phyloP scores from a whole-genome alignment of 78 protist genomes.

The Protostelium mycophagum region DNA sequence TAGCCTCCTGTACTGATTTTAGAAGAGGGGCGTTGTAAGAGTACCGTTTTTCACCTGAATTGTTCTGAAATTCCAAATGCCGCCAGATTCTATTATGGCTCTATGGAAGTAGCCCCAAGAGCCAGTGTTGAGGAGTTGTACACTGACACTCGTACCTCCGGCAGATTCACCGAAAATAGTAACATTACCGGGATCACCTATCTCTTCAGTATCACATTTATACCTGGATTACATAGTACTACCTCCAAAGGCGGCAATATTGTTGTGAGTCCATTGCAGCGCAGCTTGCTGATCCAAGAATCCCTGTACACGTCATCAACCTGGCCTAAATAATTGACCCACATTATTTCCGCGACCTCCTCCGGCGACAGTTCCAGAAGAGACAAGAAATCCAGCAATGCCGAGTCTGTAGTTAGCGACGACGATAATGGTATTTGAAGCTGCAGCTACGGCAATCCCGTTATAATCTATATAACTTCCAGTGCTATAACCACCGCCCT shows the following conservation, averaged over 20 bases:
- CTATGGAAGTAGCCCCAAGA: constrained; percentile 30
- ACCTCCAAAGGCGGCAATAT: too few relatives aligned
- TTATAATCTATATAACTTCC: too few relatives aligned
- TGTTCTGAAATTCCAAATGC: too few relatives aligned
- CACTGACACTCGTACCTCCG: constrained; percentile 61
- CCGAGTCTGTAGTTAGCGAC: constrained; percentile 61
- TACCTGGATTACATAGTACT: constrained; percentile 54
- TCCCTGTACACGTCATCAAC: too few relatives aligned
- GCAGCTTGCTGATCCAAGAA: constrained; percentile 73
- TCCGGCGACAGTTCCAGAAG: constrained; percentile 39
- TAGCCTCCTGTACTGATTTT: too few relatives aligned
- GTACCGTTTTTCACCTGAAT: too few relatives aligned
- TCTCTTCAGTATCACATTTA: constrained; percentile 2
- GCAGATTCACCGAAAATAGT: constrained; percentile 77
- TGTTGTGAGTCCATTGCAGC: constrained; percentile 59
- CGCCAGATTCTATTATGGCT: too few relatives aligned
- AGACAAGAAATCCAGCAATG: constrained; percentile 61
- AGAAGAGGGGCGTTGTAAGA: too few relatives aligned
- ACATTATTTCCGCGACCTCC: too few relatives aligned
- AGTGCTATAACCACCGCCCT: too few relatives aligned
- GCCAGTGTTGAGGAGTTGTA: constrained; percentile 32
- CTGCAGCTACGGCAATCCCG: too few relatives aligned
- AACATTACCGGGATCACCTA: neutral
- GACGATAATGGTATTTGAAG: constrained; percentile 47
- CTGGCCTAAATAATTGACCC: too few relatives aligned